Conservation (phyloP, 306 rosid genomes). For the Canavalia ensiformis region DNA sequence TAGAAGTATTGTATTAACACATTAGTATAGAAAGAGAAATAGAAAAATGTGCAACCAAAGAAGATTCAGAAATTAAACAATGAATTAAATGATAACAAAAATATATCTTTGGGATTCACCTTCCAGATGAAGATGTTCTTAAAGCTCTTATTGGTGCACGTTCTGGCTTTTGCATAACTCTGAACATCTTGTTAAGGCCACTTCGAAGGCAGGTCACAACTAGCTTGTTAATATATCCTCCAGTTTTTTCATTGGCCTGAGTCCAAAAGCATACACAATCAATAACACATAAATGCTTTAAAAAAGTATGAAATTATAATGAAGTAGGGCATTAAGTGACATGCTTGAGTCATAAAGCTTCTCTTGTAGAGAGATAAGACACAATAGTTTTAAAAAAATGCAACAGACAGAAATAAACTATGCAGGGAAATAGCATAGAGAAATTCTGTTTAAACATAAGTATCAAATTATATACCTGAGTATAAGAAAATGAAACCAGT, state of each 20-base stretch:
- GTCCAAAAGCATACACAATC: constrained; percentile 48
- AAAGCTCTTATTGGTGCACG: constrained; percentile 97
- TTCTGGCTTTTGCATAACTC: constrained; percentile 98
- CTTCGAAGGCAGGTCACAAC: constrained; percentile 95
- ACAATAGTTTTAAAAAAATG: constrained; percentile 6
- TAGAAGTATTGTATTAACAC: constrained; percentile 36
- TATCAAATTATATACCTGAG: constrained; percentile 69
- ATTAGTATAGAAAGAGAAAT: constrained; percentile 33
- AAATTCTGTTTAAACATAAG: constrained; percentile 38
- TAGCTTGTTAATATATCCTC: constrained; percentile 89
- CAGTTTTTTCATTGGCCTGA: constrained; percentile 92
- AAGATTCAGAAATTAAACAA: constrained; percentile 40
- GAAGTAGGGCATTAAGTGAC: constrained; percentile 21
- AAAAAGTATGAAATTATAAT: constrained; percentile 11
- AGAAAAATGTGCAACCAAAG: constrained; percentile 4
- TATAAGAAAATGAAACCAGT: constrained; percentile 94
- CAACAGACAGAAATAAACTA: constrained; percentile 20
- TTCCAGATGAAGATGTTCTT: constrained; percentile 98
- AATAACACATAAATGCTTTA: constrained; percentile 30
- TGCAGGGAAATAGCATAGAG: constrained; percentile 4
- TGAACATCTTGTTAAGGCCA: constrained; percentile 89
- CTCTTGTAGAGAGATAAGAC: constrained; percentile 20
- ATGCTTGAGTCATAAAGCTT: constrained; percentile 41
- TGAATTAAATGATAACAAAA: constrained; percentile 40
- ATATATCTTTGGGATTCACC: constrained; percentile 63